These are phyloP conservation scores for Gamsiella multidivaricata DNA, from an alignment of 192 early-diverging fungal genomes.

Conservation along the genomic window DNA sequence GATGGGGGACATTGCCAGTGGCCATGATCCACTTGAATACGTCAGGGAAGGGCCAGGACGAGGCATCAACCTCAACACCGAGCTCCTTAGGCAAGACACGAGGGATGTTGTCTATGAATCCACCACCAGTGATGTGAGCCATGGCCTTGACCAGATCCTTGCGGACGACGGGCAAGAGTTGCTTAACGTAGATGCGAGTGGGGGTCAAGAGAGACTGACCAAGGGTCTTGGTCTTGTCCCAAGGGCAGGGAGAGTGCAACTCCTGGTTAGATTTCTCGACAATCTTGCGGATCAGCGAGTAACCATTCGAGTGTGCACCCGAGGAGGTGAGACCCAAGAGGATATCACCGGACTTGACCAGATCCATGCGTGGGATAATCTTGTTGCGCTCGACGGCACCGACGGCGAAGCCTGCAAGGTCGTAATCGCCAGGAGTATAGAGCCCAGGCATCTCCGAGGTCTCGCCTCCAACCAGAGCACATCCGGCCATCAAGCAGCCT, in stretches of 20 bases:
- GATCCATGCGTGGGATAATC: slow-evolving; percentile 85
- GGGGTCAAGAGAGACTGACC: slow-evolving; percentile 92
- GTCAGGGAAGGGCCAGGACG: slow-evolving; percentile 82
- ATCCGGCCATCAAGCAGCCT: slow-evolving; percentile 91
- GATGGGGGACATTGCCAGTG: slow-evolving; percentile 80
- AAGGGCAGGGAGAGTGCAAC: slow-evolving; percentile 87
- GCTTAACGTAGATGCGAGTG: slow-evolving; percentile 96
- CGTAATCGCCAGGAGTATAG: slow-evolving; percentile 85
- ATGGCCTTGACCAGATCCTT: slow-evolving; percentile 90
- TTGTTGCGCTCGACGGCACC: slow-evolving; percentile 93
- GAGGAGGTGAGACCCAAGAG: slow-evolving; percentile 94
- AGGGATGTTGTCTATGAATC: slow-evolving; percentile 98
- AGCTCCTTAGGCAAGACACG: slow-evolving; percentile 88
- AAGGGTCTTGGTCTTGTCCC: slow-evolving; percentile 71
- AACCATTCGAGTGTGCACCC: slow-evolving; percentile 99
- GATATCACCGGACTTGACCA: slow-evolving; percentile 83
- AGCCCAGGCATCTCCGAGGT: slow-evolving; percentile 99
- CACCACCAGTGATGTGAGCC: slow-evolving; percentile 99
- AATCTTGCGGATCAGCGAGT: slow-evolving; percentile 94
- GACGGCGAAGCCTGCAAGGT: slow-evolving; percentile 97
- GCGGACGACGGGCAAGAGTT: slow-evolving; percentile 85
- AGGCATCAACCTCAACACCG: slow-evolving; percentile 86
- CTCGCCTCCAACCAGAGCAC: slow-evolving; percentile 98
- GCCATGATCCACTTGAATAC: slow-evolving; percentile 96
- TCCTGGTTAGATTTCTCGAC: slow-evolving; percentile 77